Conservation (phyloP, 495 filamentous ascomycete genomes). For the Geopyxis carbonaria region DNA sequence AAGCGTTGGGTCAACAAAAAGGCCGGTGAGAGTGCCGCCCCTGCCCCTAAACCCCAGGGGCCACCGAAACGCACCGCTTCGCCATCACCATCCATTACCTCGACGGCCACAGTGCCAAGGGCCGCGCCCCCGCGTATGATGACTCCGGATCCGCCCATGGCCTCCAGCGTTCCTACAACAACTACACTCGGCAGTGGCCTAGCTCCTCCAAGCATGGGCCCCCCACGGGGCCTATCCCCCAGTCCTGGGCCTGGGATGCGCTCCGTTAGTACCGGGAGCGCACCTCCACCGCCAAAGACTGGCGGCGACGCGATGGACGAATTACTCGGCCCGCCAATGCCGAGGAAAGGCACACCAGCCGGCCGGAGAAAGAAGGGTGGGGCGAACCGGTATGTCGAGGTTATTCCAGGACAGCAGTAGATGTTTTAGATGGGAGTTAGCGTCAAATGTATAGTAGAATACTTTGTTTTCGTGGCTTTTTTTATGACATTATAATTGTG, state of each 20-base stretch:
- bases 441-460: too few species aligned
- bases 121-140: slow-evolving; percentile 25
- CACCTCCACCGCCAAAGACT: slow-evolving; percentile 25
- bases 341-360: slow-evolving; percentile 17
- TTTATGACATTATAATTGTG: too few species aligned
- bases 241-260: slow-evolving; percentile 1
- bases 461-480: too few species aligned
- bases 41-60: slow-evolving; percentile 34
- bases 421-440: too few species aligned
- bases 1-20: slow-evolving; percentile 99
- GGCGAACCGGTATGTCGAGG: slow-evolving; percentile 24
- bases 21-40: slow-evolving; percentile 39
- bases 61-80: slow-evolving; percentile 24
- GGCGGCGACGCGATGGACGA: slow-evolving; percentile 25
- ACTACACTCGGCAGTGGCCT: too few species aligned
- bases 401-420: slow-evolving; percentile 21
- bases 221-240: slow-evolving; percentile 7
- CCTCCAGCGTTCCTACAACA: slow-evolving; percentile 2
- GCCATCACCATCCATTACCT: slow-evolving; percentile 26
- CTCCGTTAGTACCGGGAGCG: too few species aligned
- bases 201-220: slow-evolving; percentile 10
- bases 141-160: slow-evolving; percentile 12
- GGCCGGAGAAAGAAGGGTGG: slow-evolving; percentile 20
- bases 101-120: slow-evolving; percentile 20
- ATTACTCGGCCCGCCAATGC: slow-evolving; percentile 23